These are phyloP conservation scores for Coniosporium tulheliwenetii DNA, from an alignment of 2,329 filamentous ascomycete species.

Conservation along the genomic window DNA sequence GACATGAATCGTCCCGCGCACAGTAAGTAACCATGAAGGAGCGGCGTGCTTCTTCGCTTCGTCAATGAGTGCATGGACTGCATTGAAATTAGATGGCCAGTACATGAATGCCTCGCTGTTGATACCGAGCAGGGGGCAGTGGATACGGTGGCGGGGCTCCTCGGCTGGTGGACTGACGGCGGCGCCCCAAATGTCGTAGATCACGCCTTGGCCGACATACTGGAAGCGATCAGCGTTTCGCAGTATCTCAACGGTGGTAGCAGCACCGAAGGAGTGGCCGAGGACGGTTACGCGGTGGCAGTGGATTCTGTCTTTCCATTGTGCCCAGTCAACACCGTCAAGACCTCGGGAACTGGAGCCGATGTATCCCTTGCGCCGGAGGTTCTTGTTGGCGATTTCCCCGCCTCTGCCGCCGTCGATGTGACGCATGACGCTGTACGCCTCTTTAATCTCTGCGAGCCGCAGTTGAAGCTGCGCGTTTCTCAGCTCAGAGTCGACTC, in stretches of 20 bases:
- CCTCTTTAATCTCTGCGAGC: conserved; percentile 49
- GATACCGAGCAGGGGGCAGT: conserved; percentile 44
- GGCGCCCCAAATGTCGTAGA: conserved; percentile 51
- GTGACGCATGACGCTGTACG: conserved; percentile 37
- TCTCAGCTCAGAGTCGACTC: conserved; percentile 44
- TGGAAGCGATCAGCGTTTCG: conserved; percentile 37
- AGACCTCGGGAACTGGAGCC: conserved; percentile 45
- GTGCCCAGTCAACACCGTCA: conserved; percentile 37
- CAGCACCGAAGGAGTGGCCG: conserved; percentile 53
- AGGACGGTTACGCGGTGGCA: conserved; percentile 43
- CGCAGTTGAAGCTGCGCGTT: conserved; percentile 47
- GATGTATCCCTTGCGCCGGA: conserved; percentile 40
- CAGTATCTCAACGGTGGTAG: conserved; percentile 45
- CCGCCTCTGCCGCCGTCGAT: conserved; percentile 40
- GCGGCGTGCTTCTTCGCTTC: conserved; percentile 35
- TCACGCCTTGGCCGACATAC: conserved; percentile 47
- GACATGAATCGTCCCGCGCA: conserved; percentile 47
- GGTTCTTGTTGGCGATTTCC: conserved; percentile 33
- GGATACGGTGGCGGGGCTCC: conserved; percentile 28
- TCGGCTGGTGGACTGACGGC: conserved; percentile 25
- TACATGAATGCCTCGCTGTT: conserved; percentile 57
- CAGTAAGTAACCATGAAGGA: conserved; percentile 29
- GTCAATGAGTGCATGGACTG: conserved; percentile 38
- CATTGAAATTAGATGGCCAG: conserved; percentile 48
- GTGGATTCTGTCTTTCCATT: conserved; percentile 42